These are phyloP conservation scores for Tylopilus cervinicoccineus DNA, from an alignment of 768 basidiomycete species.

Conservation along the genomic window DNA sequence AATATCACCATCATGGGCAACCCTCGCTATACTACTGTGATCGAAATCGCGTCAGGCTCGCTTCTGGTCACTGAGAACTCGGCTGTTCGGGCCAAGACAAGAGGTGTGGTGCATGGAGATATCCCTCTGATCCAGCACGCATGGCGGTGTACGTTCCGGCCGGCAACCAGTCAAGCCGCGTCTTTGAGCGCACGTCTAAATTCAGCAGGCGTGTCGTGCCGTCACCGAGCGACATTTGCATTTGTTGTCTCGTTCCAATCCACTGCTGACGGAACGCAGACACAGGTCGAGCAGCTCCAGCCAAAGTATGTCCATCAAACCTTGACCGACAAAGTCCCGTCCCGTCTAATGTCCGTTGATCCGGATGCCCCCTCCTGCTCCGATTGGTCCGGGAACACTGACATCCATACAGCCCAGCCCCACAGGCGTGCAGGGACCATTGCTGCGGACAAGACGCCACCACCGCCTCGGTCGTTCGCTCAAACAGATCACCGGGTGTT, in stretches of 20 bases:
- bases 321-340: not conserved
- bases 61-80: conserved; percentile 10
- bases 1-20: conserved; percentile 15
- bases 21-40: not conserved
- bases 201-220: too few species aligned
- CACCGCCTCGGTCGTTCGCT: conserved; percentile 1
- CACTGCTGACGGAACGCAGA: too few species aligned
- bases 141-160: conserved; percentile 9
- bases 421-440: too few species aligned
- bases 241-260: too few species aligned
- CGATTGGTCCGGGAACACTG: not conserved
- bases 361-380: not conserved
- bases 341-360: not conserved
- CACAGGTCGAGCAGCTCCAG: too few species aligned
- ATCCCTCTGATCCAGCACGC: not conserved
- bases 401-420: not conserved
- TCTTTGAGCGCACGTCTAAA: too few species aligned
- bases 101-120: not conserved
- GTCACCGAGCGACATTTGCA: too few species aligned
- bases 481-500: too few species aligned
- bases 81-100: not conserved
- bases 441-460: not conserved
- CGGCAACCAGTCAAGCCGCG: not conserved
- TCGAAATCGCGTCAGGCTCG: conserved; percentile 15
- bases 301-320: too few species aligned